Evolutionary conservation across 306 rosid species (phyloP).

Genomic region (Casuarina equisetifolia): DNA sequence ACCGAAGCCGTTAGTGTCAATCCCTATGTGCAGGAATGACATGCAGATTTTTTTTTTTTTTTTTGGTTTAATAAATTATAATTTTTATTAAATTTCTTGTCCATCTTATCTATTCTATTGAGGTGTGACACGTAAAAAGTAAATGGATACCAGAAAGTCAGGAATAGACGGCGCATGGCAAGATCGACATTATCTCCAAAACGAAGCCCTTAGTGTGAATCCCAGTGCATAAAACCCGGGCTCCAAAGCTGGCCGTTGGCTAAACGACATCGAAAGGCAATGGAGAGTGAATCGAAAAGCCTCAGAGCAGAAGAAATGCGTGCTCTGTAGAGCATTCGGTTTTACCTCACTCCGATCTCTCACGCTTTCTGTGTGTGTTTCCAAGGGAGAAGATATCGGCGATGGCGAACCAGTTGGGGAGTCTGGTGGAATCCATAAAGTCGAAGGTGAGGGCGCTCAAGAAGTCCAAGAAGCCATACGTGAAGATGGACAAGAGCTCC

Average conservation of each 20-base stretch:
- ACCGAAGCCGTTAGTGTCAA: not conserved
- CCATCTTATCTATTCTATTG: too few relatives aligned
- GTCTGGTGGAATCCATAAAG: slow-evolving; percentile 72
- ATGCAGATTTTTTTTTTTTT: too few relatives aligned
- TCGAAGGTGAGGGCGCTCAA: slow-evolving; percentile 69
- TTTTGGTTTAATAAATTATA: too few relatives aligned
- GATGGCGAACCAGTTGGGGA: slow-evolving; percentile 69
- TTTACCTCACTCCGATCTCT: not conserved
- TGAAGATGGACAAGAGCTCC: slow-evolving; percentile 91
- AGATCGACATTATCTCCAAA: not conserved
- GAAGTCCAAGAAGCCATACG: slow-evolving; percentile 65
- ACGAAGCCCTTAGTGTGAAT: not conserved
- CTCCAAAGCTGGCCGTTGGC: too few relatives aligned
- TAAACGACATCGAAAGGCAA: too few relatives aligned
- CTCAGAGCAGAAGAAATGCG: too few relatives aligned
- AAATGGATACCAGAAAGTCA: too few relatives aligned
- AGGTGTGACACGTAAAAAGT: too few relatives aligned
- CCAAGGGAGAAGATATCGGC: not conserved
- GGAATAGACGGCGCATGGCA: slow-evolving; percentile 13
- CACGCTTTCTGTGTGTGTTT: not conserved
- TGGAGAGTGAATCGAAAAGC: too few relatives aligned
- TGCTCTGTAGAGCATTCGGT: not conserved
- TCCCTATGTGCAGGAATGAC: too few relatives aligned
- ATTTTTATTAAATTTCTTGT: too few relatives aligned
- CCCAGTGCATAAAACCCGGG: not conserved